phyloP scores from a whole-genome alignment of 345 rosid species.

The Limnanthes douglasii region DNA sequence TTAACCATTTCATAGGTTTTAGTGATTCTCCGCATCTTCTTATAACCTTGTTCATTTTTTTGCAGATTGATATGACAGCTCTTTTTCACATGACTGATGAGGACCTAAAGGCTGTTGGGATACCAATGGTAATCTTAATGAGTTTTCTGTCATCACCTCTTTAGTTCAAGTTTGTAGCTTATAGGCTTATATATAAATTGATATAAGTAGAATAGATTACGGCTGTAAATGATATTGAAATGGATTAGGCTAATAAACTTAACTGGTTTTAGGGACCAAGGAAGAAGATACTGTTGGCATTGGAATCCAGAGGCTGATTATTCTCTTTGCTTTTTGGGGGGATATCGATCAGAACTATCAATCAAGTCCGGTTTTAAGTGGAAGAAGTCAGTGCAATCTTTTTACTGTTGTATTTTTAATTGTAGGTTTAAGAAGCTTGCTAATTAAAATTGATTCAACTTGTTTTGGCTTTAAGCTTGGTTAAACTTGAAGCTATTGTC shows the following conservation, averaged over 20 bases:
- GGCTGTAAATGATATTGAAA: not conserved
- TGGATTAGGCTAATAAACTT: constrained; percentile 1
- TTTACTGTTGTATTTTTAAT: constrained; percentile 1
- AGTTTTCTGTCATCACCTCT: not conserved
- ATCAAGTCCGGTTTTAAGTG: constrained; percentile 11
- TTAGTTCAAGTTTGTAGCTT: constrained; percentile 4
- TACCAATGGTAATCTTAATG: constrained; percentile 66
- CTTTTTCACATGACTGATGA: constrained; percentile 92
- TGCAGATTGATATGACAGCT: constrained; percentile 94
- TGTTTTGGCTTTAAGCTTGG: constrained; percentile 8
- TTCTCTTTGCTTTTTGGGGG: constrained; percentile 1
- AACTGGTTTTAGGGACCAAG: constrained; percentile 74
- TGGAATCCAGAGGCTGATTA: constrained; percentile 53
- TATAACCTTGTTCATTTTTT: constrained; percentile 4
- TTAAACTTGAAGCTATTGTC: constrained; percentile 2
- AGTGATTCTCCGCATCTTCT: constrained; percentile 3
- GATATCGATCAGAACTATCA: no score
- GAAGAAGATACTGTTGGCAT: constrained; percentile 80
- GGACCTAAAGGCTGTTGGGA: constrained; percentile 86
- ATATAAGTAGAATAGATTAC: not conserved
- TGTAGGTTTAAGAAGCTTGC: constrained; percentile 10
- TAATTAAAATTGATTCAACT: not conserved
- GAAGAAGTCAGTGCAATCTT: constrained; percentile 11
- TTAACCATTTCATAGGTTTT: no score
- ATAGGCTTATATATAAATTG: not conserved